Evolutionary conservation across 2,329 filamentous ascomycete genomes (phyloP).

Genomic region (Erysiphe pulchra): DNA sequence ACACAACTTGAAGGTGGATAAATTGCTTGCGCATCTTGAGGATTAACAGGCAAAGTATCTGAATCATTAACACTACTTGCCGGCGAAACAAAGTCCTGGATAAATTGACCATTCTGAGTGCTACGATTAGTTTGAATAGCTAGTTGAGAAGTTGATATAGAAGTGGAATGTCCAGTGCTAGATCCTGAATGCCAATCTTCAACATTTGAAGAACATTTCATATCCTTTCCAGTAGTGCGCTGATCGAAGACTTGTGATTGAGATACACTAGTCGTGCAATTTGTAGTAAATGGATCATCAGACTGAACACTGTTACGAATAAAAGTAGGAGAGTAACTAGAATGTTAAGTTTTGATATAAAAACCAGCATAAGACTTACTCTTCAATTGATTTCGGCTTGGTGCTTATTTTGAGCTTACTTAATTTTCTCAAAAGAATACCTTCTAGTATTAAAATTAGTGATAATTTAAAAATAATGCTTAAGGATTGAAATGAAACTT

Average conservation of each 20-base stretch:
- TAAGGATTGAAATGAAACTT: not conserved
- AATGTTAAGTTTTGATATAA: not conserved
- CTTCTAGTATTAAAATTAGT: not conserved
- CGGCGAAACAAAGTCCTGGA: conserved; percentile 4
- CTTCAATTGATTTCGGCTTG: conserved; percentile 1
- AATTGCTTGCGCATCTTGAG: conserved; percentile 10
- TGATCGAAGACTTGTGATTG: conserved; percentile 3
- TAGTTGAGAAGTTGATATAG: conserved; percentile 3
- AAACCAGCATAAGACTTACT: conserved; percentile 4
- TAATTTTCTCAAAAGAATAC: conserved; percentile 2
- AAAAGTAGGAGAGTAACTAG: conserved; percentile 11
- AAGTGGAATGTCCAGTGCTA: conserved; percentile 4
- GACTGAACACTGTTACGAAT: conserved; percentile 6
- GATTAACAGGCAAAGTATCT: conserved; percentile 3
- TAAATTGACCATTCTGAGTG: conserved; percentile 3
- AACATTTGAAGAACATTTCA: conserved; percentile 5
- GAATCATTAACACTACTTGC: not conserved
- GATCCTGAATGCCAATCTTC: conserved; percentile 11
- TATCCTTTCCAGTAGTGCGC: conserved; percentile 6
- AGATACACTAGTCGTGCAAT: not conserved
- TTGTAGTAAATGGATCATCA: conserved; percentile 8
- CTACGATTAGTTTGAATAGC: conserved; percentile 2
- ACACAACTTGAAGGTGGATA: conserved; percentile 28
- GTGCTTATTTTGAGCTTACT: conserved; percentile 1
- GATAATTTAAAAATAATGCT: not conserved